Percentiles rank a stretch among this genome's conserved stretches.
phyloP scores from a whole-genome alignment of 345 rosid species.

The Adansonia digitata region DNA sequence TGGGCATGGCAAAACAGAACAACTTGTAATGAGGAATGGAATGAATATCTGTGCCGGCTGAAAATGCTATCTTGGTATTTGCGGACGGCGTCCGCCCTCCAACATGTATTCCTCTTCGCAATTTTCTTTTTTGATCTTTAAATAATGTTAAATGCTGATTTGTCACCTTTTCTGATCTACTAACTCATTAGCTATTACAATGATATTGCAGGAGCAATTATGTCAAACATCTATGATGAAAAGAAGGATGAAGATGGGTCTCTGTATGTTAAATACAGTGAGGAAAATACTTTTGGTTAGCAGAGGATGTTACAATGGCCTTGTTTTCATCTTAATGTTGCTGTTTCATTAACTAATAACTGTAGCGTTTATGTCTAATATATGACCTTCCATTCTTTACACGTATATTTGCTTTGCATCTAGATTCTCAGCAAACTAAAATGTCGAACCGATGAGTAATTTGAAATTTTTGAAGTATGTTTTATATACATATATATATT shows the following conservation, averaged over 20 bases:
- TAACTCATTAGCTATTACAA: not conserved
- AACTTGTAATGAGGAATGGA: not conserved
- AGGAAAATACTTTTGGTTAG: constrained; percentile 76
- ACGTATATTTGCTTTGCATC: constrained; percentile 15
- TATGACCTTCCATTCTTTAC: not conserved
- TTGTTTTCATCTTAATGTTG: not conserved
- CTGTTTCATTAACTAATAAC: not conserved
- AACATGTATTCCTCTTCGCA: constrained; percentile 39
- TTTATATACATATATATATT: too few species aligned
- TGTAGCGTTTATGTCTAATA: not conserved
- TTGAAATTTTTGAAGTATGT: not conserved
- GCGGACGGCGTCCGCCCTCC: constrained; percentile 76
- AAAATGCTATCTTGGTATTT: constrained; percentile 83
- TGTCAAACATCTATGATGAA: constrained; percentile 75
- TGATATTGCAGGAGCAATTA: constrained; percentile 50
- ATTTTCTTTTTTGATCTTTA: not conserved
- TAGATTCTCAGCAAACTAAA: constrained; percentile 7
- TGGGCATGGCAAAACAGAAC: not conserved
- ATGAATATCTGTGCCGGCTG: constrained; percentile 38
- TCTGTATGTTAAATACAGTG: constrained; percentile 77
- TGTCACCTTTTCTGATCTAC: too few species aligned
- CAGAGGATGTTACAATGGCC: not conserved
- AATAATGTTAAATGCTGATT: not conserved
- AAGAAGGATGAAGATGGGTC: constrained; percentile 83
- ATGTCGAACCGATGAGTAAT: not conserved